Base-by-base conservation (phyloP, 495 filamentous ascomycete genomes). In the Amphirosellinia nigrospora region DNA sequence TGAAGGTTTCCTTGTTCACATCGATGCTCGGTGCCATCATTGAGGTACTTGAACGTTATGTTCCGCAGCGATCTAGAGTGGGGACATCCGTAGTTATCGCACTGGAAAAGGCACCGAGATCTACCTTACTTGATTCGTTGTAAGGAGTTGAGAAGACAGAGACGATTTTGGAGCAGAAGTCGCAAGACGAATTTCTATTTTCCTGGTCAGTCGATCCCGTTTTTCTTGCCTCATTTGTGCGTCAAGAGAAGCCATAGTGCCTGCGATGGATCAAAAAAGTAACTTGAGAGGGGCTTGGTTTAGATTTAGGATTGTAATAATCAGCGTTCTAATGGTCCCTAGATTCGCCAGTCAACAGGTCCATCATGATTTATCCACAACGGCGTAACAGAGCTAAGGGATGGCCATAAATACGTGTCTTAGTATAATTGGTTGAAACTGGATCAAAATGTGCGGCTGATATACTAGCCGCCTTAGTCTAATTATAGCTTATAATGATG, bases 121-220 rank as follows among this genome's bases (percentile, higher is more conserved):
- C 32, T 58, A 58, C 38, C 55, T 3, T 11, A 3, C 9, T 0
- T 2, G 32, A 38, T n/a, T 58, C n/a, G 7, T 21, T 1, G 16
- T 58, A n/a, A 36, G 55, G 28, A 9, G 55, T 36, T 6, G 55
- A 58, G 55, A 58, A 58, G 28, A 34, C 3, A 2, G 55, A 36
- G 5, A 58, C 32, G 16, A 58, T 8, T 58, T 58, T 58, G 30
- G 55, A 58, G 32, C 55, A 58, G 38, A 58, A 58, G 30, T 36
- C 55, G 11, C 55, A 58, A 34, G 55, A 58, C 9, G 32, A 36
- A 36, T 21, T 36, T 8, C 5, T 10, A 3, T 36, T 11, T 36
- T 34, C 7, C 16, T 11, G 6, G 4, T 15, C 0, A 58, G 32
- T 38, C 30, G 9, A 32, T 21, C 32, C 32, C n/a, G n/a, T n/a